Evolutionary conservation across 208 protist genomes (phyloP).

Genomic region (Acanthamoeba lenticulata): DNA sequence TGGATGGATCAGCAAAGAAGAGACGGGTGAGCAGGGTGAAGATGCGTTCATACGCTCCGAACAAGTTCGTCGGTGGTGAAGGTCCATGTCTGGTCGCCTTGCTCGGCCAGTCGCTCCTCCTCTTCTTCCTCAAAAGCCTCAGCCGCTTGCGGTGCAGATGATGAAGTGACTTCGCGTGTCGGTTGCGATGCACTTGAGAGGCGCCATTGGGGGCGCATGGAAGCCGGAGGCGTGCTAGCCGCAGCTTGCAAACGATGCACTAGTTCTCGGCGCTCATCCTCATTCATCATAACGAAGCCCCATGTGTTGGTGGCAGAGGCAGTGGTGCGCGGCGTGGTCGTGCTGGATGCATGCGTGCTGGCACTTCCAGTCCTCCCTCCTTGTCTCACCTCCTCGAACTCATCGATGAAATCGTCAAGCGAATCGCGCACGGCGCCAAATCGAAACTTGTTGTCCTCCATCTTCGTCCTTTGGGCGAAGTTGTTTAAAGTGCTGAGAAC

Average conservation of each 20-base stretch:
- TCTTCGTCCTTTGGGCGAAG: neutral
- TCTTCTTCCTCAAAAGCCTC: neutral
- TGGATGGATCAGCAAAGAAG: no score
- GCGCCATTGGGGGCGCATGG: neutral
- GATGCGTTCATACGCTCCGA: no score
- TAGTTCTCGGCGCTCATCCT: neutral
- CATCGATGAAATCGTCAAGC: neutral
- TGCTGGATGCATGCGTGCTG: no score
- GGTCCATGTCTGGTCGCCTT: neutral
- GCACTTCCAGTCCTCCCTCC: no score
- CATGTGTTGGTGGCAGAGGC: neutral
- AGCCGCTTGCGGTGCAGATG: neutral
- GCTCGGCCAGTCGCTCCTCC: neutral
- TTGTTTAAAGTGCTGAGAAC: no score
- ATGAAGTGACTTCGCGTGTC: neutral
- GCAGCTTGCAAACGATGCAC: neutral
- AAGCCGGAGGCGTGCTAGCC: neutral
- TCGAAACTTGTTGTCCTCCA: neutral
- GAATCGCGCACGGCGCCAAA: neutral
- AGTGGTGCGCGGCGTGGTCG: no score
- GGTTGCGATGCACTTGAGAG: neutral
- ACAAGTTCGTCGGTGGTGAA: neutral
- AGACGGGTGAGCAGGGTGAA: no score
- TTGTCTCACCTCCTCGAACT: neutral
- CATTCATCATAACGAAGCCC: constrained; percentile 14